These are phyloP conservation scores for Stemphylium vesicarium DNA, from an alignment of 2,329 filamentous ascomycete genomes.

Conservation along the genomic window DNA sequence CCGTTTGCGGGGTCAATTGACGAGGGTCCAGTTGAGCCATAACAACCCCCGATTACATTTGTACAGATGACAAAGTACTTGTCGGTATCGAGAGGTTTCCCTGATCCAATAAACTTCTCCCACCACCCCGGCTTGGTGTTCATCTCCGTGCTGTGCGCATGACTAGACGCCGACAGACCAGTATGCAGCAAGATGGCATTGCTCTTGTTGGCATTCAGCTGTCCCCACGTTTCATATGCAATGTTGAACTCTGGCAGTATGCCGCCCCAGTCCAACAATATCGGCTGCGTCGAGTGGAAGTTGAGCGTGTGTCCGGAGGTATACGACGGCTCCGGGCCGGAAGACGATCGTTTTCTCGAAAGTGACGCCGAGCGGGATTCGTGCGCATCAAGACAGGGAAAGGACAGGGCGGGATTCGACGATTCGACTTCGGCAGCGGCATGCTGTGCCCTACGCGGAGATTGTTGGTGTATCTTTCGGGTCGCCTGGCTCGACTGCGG, in stretches of 20 bases:
- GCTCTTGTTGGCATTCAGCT: constrained; percentile 76
- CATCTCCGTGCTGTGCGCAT: constrained; percentile 86
- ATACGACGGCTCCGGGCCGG: constrained; percentile 91
- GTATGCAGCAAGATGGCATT: constrained; percentile 95
- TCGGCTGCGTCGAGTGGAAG: constrained; percentile 74
- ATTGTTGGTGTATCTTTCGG: constrained; percentile 40
- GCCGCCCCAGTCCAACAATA: constrained; percentile 93
- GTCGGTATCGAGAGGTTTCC: constrained; percentile 82
- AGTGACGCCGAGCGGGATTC: constrained; percentile 68
- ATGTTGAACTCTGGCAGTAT: constrained; percentile 87
- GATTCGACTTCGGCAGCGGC: constrained; percentile 38
- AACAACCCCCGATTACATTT: constrained; percentile 95
- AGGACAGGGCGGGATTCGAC: constrained; percentile 50
- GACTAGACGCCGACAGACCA: constrained; percentile 93
- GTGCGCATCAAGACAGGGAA: constrained; percentile 52
- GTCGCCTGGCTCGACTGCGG: constrained; percentile 31
- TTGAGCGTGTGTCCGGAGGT: constrained; percentile 83
- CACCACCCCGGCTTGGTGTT: constrained; percentile 96
- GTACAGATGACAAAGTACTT: constrained; percentile 96
- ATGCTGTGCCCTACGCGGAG: constrained; percentile 33
- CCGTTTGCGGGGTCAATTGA: constrained; percentile 89
- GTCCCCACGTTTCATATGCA: constrained; percentile 93
- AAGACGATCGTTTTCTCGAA: constrained; percentile 69
- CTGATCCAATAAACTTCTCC: constrained; percentile 97
- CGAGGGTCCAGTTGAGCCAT: constrained; percentile 89